phyloP scores from a whole-genome alignment of 768 basidiomycete genomes.

The Tylopilus intermedius region DNA sequence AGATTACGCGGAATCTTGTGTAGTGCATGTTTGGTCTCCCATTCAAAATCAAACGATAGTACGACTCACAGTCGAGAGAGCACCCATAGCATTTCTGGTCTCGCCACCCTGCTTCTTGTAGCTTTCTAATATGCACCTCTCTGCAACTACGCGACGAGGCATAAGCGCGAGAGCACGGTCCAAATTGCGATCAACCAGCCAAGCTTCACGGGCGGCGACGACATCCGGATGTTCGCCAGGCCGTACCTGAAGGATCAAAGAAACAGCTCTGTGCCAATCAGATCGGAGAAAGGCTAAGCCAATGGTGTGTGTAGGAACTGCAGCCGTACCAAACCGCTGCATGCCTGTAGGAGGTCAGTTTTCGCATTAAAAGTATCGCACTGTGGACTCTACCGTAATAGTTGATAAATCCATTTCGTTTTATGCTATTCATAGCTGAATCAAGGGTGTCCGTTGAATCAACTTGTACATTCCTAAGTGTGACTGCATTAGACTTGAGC shows the following conservation, averaged over 20 bases:
- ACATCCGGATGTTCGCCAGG: constrained; percentile 93
- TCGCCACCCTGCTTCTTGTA: constrained; percentile 78
- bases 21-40: background rate
- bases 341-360: constrained; percentile 58
- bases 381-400: constrained; percentile 69
- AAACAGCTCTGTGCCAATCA: constrained; percentile 85
- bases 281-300: constrained; percentile 85
- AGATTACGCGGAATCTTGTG: constrained; percentile 91
- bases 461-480: constrained; percentile 73
- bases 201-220: constrained; percentile 76
- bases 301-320: constrained; percentile 91
- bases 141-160: constrained; percentile 90
- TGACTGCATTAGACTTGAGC: background rate
- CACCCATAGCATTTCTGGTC: constrained; percentile 80
- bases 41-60: background rate
- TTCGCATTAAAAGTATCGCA: background rate
- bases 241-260: constrained; percentile 73
- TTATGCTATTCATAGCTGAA: constrained; percentile 69
- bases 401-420: constrained; percentile 89
- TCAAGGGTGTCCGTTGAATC: constrained; percentile 70
- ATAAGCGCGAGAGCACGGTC: constrained; percentile 79
- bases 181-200: constrained; percentile 78
- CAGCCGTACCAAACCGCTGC: constrained; percentile 98
- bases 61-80: constrained; percentile 68
- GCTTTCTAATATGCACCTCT: constrained; percentile 86